Percentiles rank a stretch among this genome's conserved stretches.
phyloP scores from a whole-genome alignment of 495 filamentous ascomycete species.

The Penicillium verhagenii region DNA sequence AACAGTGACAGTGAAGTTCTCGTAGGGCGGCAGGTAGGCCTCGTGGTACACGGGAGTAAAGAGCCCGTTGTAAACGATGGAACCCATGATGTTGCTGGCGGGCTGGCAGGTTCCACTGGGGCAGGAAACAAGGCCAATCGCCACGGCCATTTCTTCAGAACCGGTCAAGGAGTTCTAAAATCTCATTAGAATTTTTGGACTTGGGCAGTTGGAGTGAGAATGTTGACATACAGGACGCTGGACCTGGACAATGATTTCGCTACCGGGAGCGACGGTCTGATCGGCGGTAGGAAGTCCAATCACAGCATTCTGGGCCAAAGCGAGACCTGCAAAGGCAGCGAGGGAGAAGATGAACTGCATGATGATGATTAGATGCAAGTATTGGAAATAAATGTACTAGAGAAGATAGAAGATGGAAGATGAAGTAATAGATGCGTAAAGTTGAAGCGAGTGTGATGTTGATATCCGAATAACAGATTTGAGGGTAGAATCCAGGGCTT shows the following conservation, averaged over 20 bases:
- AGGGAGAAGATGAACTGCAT: slow-evolving; percentile 28
- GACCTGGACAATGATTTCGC: slow-evolving; percentile 27
- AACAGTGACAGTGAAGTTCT: slow-evolving; percentile 40
- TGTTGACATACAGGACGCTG: slow-evolving; percentile 30
- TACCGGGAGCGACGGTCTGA: slow-evolving; percentile 17
- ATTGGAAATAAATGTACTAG: not conserved
- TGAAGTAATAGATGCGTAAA: not conserved
- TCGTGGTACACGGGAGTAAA: slow-evolving; percentile 36
- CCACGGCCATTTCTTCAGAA: slow-evolving; percentile 30
- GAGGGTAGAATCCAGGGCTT: not conserved
- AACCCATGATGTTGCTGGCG: slow-evolving; percentile 25
- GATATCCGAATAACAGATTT: not conserved
- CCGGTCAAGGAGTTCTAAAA: slow-evolving; percentile 30
- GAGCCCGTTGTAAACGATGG: slow-evolving; percentile 29
- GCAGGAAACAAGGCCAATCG: slow-evolving; percentile 38
- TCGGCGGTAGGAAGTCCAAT: slow-evolving; percentile 60
- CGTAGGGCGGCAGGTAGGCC: slow-evolving; percentile 24
- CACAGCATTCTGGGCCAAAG: slow-evolving; percentile 63
- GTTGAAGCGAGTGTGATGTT: not conserved
- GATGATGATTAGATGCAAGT: not conserved
- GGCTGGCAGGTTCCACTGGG: slow-evolving; percentile 11
- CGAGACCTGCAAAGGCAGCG: slow-evolving; percentile 28
- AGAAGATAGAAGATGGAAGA: not conserved
- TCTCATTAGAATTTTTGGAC: not conserved
- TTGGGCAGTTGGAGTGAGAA: not conserved